A percentile compares a stretch with the other conserved stretches of the same genome.
phyloP scores from a whole-genome alignment of 2,329 filamentous ascomycete species.

The Apiospora koreana region DNA sequence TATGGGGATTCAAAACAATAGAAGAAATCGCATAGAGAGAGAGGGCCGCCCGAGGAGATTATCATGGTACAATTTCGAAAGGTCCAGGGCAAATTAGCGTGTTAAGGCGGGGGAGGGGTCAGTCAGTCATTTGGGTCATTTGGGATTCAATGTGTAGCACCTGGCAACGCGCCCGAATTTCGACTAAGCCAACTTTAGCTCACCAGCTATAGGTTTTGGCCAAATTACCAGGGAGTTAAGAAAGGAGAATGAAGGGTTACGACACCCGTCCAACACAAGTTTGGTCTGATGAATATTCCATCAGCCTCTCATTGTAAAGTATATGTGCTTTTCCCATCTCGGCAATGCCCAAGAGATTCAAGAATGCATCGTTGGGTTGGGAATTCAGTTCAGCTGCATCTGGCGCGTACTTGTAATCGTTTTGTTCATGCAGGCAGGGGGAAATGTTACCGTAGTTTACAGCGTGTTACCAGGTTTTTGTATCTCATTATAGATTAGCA shows the following conservation, averaged over 20 bases:
- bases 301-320: neutral
- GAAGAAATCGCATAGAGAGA: neutral
- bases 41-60: neutral
- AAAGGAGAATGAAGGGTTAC: neutral
- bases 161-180: conserved; percentile 1
- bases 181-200: neutral
- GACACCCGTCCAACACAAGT: neutral
- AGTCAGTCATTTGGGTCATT: neutral
- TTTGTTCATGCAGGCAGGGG: conserved; percentile 3
- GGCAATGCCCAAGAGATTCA: neutral
- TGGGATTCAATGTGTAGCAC: neutral
- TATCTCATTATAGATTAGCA: neutral
- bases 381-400: neutral
- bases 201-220: neutral
- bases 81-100: neutral
- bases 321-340: neutral
- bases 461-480: neutral
- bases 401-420: neutral
- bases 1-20: conserved; percentile 1
- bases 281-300: too few species aligned
- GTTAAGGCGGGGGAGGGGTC: conserved; percentile 4
- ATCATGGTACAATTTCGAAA: conserved; percentile 5
- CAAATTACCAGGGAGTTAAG: neutral
- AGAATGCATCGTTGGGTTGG: neutral
- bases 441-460: neutral